phyloP scores from a whole-genome alignment of 2,329 filamentous ascomycete genomes.

The Mariannaea elegans region DNA sequence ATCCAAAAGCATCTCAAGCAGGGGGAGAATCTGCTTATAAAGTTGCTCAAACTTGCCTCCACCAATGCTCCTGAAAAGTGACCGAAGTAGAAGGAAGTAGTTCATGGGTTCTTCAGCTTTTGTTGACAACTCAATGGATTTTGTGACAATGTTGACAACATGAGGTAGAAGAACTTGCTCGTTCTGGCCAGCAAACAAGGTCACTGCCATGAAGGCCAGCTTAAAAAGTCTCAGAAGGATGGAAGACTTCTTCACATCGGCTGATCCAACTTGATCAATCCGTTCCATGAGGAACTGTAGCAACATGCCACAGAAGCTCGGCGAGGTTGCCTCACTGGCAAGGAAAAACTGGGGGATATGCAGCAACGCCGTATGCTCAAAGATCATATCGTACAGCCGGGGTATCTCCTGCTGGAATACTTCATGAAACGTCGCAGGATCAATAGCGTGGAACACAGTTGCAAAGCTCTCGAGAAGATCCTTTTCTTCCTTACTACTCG shows the following conservation, averaged over 20 bases:
- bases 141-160: conserved; percentile 95
- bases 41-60: conserved; percentile 97
- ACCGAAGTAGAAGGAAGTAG: conserved; percentile 93
- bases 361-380: conserved; percentile 91
- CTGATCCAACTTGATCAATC: conserved; percentile 92
- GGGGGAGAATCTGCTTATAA: conserved; percentile 96
- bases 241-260: conserved; percentile 90
- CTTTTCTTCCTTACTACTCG: conserved; percentile 95
- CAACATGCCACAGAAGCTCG: conserved; percentile 98
- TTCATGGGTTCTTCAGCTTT: conserved; percentile 98
- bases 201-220: conserved; percentile 98
- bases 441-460: conserved; percentile 97
- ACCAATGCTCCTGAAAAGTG: conserved; percentile 94
- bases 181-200: conserved; percentile 92
- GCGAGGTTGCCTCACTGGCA: conserved; percentile 97
- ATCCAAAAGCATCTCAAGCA: conserved; percentile 96
- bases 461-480: conserved; percentile 97
- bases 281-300: conserved; percentile 97
- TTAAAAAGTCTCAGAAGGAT: conserved; percentile 96
- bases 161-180: conserved; percentile 95
- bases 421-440: conserved; percentile 97
- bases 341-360: conserved; percentile 98
- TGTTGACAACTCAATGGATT: conserved; percentile 95
- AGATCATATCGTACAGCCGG: conserved; percentile 96
- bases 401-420: conserved; percentile 98